These are phyloP conservation scores for Chrysoporthe cubensis DNA, from an alignment of 2,329 filamentous ascomycete species.

Conservation along the genomic window DNA sequence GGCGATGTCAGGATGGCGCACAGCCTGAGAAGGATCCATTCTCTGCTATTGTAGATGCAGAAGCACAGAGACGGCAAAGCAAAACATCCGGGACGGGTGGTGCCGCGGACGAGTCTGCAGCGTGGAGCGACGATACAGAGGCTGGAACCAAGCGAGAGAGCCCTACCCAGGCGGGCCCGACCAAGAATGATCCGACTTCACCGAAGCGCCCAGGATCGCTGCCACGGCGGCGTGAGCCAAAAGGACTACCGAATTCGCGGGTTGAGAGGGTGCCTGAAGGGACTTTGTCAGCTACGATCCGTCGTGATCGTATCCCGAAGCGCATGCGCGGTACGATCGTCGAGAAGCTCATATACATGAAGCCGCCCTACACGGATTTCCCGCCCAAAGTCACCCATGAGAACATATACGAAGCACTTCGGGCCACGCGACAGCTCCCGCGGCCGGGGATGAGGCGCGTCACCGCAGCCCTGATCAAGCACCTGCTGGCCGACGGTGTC, in stretches of 20 bases:
- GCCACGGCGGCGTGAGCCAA: not conserved
- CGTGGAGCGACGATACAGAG: not conserved
- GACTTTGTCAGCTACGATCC: not conserved
- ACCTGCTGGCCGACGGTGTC: slow-evolving; percentile 60
- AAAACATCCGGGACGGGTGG: no score
- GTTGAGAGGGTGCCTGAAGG: not conserved
- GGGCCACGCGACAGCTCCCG: slow-evolving; percentile 37
- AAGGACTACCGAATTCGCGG: not conserved
- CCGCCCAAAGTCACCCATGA: slow-evolving; percentile 37
- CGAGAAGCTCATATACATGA: slow-evolving; percentile 28
- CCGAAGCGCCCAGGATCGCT: not conserved
- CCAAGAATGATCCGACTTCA: not conserved
- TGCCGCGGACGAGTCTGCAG: not conserved
- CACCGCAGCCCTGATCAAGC: slow-evolving; percentile 50
- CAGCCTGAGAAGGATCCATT: not conserved
- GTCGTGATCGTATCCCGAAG: not conserved
- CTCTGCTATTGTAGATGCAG: not conserved
- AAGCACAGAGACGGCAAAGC: not conserved
- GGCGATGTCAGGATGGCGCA: slow-evolving; percentile 3
- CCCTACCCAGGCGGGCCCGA: not conserved
- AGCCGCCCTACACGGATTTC: slow-evolving; percentile 31
- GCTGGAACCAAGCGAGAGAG: not conserved
- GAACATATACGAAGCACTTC: slow-evolving; percentile 54
- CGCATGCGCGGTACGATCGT: slow-evolving; percentile 5
- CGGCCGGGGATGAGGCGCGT: slow-evolving; percentile 31